phyloP scores from a whole-genome alignment of 2,329 filamentous ascomycete species.

The Trichoderma semiorbis region DNA sequence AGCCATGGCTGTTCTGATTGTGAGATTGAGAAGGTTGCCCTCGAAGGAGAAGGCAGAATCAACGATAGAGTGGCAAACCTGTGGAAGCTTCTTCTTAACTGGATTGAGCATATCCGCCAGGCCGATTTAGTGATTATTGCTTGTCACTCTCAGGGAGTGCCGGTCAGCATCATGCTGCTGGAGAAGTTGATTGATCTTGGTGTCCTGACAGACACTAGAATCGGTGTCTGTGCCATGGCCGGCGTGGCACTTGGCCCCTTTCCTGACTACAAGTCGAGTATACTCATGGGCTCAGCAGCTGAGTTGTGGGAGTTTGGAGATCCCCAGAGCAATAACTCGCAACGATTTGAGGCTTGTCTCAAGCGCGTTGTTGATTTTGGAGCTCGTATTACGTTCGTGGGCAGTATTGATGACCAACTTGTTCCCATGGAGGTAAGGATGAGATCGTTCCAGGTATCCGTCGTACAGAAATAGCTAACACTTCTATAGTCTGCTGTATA shows the following conservation, averaged over 20 bases:
- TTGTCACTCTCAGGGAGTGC: conserved; percentile 93
- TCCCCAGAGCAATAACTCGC: conserved; percentile 75
- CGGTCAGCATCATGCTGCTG: conserved; percentile 86
- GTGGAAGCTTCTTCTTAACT: conserved; percentile 92
- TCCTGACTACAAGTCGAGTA: conserved; percentile 81
- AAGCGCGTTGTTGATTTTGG: conserved; percentile 73
- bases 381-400: conserved; percentile 80
- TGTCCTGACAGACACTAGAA: conserved; percentile 69
- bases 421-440: conserved; percentile 77
- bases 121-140: conserved; percentile 91
- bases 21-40: conserved; percentile 87
- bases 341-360: conserved; percentile 73
- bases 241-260: conserved; percentile 94
- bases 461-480: background rate
- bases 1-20: conserved; percentile 67
- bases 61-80: conserved; percentile 83
- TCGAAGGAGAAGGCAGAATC: conserved; percentile 94
- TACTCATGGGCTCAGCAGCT: conserved; percentile 85
- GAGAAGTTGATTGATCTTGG: conserved; percentile 90
- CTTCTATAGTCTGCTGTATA: conserved; percentile 72
- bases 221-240: conserved; percentile 86
- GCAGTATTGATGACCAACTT: conserved; percentile 94
- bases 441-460: background rate
- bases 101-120: conserved; percentile 82
- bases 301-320: conserved; percentile 94